Evolutionary conservation across 129 eudicot genomes (phyloP), one percentile per base, ranked within the genome.

Genomic region (Pittosporum tobira): DNA sequence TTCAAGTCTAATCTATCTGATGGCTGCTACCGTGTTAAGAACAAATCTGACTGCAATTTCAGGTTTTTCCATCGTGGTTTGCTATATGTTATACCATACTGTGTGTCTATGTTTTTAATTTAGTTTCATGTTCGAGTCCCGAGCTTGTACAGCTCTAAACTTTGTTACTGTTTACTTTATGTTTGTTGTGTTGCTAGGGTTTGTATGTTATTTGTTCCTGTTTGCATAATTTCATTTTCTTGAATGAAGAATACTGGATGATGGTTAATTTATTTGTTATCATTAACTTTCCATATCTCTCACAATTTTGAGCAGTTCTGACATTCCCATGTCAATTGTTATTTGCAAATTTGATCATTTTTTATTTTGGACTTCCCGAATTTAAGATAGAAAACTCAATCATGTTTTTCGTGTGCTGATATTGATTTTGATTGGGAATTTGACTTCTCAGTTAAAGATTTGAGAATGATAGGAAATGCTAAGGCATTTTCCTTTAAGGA

Each of bases 11-110:
- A 61, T 58, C 60, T 36, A 73, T 62, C 57, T 73, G 61, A 59
- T 82, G 87, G 87, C 76, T 26, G 51, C 61, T 59, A 37, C 73
- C 57, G 70, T 48, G 56, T 76, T 77, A 72, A 66, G 76, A 79
- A 73, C 67, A 76, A 76, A 68, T 53, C 90, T 74, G 95, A 79
- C 53, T 47, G 53, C 53, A 51, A 47, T 69, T 73, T 79, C 86
- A 79, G 81, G 83, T 79, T 83, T 76, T 63, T 22, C 18, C 6
- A 65, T 70, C 69, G 71, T 61, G 64, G 68, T 71, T 60, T 60
- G 74, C 55, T 72, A n/a, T n/a, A n/a, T n/a, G n/a, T n/a, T n/a
- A n/a, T n/a, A 46, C 13, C 48, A 21, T 44, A 62, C 73, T 36
- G 29, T 40, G n/a, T 58, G 38, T 44, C 19, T 27, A 52, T 63